Conservation (phyloP, 306 rosid genomes). For the Glycine tomentella region DNA sequence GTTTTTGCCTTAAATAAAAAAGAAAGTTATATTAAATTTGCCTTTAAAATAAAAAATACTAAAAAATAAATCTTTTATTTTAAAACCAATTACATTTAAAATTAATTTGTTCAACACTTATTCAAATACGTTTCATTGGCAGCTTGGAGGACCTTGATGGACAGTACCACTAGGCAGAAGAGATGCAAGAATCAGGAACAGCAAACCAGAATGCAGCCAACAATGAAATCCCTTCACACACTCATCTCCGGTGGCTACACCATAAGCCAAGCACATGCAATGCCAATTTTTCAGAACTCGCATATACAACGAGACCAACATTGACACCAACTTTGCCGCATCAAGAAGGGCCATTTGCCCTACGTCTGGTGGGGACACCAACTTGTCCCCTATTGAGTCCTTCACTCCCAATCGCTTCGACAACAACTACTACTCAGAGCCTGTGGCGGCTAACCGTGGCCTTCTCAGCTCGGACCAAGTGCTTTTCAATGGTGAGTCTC, state of each 20-base stretch:
- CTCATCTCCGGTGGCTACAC: constrained; percentile 83
- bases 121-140: no score
- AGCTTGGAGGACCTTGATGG: constrained; percentile 89
- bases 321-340: constrained; percentile 60
- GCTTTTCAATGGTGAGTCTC: constrained; percentile 66
- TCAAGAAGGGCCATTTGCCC: constrained; percentile 60
- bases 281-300: constrained; percentile 62
- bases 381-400: constrained; percentile 71
- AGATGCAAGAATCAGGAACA: constrained; percentile 78
- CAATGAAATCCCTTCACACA: no score
- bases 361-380: constrained; percentile 49
- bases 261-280: constrained; percentile 60
- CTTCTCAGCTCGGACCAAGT: constrained; percentile 81
- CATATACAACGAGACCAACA: constrained; percentile 77
- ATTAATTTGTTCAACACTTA: no score
- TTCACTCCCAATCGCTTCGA: constrained; percentile 55
- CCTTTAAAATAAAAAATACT: no score
- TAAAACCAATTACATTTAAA: no score
- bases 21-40: no score
- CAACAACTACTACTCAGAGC: constrained; percentile 63
- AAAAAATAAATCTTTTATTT: no score
- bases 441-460: constrained; percentile 58
- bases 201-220: constrained; percentile 73
- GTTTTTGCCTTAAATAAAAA: no score
- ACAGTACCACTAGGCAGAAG: constrained; percentile 68